Conservation (phyloP, 2,329 filamentous ascomycete genomes). For the Talaromyces atroroseus region DNA sequence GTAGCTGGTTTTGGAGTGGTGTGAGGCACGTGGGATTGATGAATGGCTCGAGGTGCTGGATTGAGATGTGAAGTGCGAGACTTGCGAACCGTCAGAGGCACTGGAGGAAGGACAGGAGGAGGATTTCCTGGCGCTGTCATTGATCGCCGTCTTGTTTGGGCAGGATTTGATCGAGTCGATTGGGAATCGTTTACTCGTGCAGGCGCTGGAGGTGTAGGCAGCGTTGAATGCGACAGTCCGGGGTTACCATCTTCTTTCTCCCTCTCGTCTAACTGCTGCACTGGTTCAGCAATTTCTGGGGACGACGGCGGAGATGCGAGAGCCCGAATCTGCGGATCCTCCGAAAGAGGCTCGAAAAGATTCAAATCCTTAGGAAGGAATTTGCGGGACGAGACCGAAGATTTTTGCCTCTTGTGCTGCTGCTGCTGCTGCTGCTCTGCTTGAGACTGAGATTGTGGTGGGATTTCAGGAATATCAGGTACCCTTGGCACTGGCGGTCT, state of each 20-base stretch:
- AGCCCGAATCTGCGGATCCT: slow-evolving; percentile 34
- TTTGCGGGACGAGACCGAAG: slow-evolving; percentile 29
- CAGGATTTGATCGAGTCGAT: neutral
- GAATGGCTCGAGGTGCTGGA: slow-evolving; percentile 18
- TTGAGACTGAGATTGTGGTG: slow-evolving; percentile 9
- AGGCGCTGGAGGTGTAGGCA: slow-evolving; percentile 1
- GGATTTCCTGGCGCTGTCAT: slow-evolving; percentile 31
- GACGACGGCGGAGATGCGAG: slow-evolving; percentile 18
- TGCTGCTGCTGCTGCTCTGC: neutral
- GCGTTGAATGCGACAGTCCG: neutral
- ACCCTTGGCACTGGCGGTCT: slow-evolving; percentile 15
- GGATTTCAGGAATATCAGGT: slow-evolving; percentile 20
- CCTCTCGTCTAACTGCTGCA: neutral
- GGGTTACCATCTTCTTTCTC: neutral
- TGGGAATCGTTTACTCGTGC: neutral
- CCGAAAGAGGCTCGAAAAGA: slow-evolving; percentile 27
- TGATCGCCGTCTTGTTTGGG: slow-evolving; percentile 12
- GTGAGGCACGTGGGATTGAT: slow-evolving; percentile 22
- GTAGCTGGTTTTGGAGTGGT: slow-evolving; percentile 1
- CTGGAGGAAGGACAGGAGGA: slow-evolving; percentile 27
- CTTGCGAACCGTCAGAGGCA: slow-evolving; percentile 22
- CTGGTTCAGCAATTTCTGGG: slow-evolving; percentile 1
- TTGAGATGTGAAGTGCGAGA: slow-evolving; percentile 20
- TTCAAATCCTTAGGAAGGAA: slow-evolving; percentile 29
- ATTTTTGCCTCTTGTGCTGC: slow-evolving; percentile 27